Conservation (phyloP, 2,329 filamentous ascomycete genomes). For the Pseudogymnoascus sp. region DNA sequence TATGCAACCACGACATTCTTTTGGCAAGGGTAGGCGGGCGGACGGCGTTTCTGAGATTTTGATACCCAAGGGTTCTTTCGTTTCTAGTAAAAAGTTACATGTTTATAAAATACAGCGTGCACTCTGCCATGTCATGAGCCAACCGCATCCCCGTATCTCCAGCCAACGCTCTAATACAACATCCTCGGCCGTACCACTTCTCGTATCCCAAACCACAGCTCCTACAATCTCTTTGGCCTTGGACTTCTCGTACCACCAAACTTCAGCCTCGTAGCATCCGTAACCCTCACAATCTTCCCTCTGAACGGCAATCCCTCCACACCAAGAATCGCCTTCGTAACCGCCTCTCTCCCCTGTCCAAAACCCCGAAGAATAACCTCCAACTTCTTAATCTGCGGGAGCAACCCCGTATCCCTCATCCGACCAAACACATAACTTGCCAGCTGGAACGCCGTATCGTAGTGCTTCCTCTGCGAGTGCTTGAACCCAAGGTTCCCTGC, state of each 20-base stretch:
- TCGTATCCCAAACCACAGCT: slow-evolving; percentile 34
- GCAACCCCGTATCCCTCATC: slow-evolving; percentile 73
- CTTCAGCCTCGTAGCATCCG: slow-evolving; percentile 83
- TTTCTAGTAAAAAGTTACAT: slow-evolving; percentile 6
- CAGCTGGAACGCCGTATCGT: slow-evolving; percentile 89
- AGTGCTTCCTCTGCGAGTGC: slow-evolving; percentile 70
- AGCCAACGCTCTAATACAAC: not conserved
- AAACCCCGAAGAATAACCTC: slow-evolving; percentile 82
- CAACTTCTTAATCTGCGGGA: slow-evolving; percentile 64
- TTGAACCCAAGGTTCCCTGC: slow-evolving; percentile 87
- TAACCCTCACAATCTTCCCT: slow-evolving; percentile 66
- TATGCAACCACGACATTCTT: not conserved
- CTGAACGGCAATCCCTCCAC: slow-evolving; percentile 72
- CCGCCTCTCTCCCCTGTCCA: slow-evolving; percentile 77
- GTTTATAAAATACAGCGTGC: slow-evolving; percentile 5
- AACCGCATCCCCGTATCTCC: not conserved
- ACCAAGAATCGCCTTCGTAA: slow-evolving; percentile 80
- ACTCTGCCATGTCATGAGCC: slow-evolving; percentile 4
- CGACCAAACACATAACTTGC: slow-evolving; percentile 73
- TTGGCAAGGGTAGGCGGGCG: not conserved
- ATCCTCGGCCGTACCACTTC: not conserved
- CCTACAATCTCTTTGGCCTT: slow-evolving; percentile 67
- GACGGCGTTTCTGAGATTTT: slow-evolving; percentile 3
- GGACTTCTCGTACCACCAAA: slow-evolving; percentile 88
- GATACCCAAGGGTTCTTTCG: slow-evolving; percentile 8